Base-by-base conservation (phyloP, 768 basidiomycete genomes). In the Pleurotus pulmonarius region DNA sequence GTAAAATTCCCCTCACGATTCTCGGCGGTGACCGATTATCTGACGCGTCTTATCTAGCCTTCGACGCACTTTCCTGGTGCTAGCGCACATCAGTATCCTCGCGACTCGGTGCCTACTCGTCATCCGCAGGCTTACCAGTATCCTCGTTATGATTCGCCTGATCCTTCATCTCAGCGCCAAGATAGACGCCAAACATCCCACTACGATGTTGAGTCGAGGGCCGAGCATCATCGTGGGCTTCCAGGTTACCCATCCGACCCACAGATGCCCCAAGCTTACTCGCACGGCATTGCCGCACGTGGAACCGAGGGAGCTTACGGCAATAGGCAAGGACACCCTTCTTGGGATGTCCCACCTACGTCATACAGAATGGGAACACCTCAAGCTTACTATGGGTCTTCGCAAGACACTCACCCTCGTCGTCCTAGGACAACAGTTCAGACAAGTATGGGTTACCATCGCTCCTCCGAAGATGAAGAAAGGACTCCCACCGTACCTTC, bases 401-500 rank as follows among this genome's bases (percentile, higher is more conserved):
- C 64, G n/a, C 57, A 57, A 13, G 58, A 46, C n/a, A 44, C 53
- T 56, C 59, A 58, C 39, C 43, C 58, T 40, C 49, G 52, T 22
- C 59, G 58, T 8, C 59, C 64, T 25, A 61, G 67, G 67, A 63
- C 66, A 24, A 64, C 71, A 54, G 62, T 70, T 5, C 38, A 38
- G 15, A 70, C 70, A n/a, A 49, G 58, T 46, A 40, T 65, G 13
- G 58, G 60, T n/a, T 46, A 62, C 16, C 56, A 56, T 40, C 62
- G 59, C 26, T 57, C 59, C 6, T 45, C 55, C 16, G 69, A 70
- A 45, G 73, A 76, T 53, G 70, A 73, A 22, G 73, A 75, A 26
- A 66, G 68, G 39, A 73, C 71, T 7, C 73, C 72, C 11, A 65
- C 70, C 13, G 69, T 69, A 13, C 70, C 66, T 5, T 64, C 61